A percentile compares a stretch with the other conserved stretches of the same genome.
These are phyloP conservation scores for Ligustrum vulgare DNA, from an alignment of 257 asterid genomes.

Conservation along the genomic window DNA sequence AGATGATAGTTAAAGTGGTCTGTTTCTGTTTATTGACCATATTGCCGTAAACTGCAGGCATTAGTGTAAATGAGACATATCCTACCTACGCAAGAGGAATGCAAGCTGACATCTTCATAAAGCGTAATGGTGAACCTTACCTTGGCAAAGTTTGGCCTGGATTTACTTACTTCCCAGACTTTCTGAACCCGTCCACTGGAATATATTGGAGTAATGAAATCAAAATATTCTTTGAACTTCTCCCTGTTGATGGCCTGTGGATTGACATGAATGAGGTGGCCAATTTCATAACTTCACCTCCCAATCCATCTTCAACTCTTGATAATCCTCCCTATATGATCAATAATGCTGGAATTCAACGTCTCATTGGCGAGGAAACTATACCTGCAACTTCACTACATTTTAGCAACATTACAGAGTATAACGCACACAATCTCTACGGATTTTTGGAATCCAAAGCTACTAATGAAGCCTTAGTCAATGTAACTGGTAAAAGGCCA, in stretches of 20 bases:
- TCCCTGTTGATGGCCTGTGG: slow-evolving; percentile 85
- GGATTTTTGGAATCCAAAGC: slow-evolving; percentile 80
- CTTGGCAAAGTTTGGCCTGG: slow-evolving; percentile 93
- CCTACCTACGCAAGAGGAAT: slow-evolving; percentile 66
- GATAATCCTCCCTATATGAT: slow-evolving; percentile 87
- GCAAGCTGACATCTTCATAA: slow-evolving; percentile 67
- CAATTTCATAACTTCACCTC: slow-evolving; percentile 66
- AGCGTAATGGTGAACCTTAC: slow-evolving; percentile 67
- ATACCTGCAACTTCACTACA: slow-evolving; percentile 71
- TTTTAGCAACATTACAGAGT: slow-evolving; percentile 59
- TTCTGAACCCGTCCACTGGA: slow-evolving; percentile 55
- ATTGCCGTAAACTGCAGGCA: slow-evolving; percentile 48
- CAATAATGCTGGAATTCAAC: slow-evolving; percentile 54
- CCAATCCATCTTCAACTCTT: slow-evolving; percentile 51
- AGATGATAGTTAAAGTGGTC: neutral
- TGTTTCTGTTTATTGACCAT: neutral
- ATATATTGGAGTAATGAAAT: slow-evolving; percentile 73
- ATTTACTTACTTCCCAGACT: slow-evolving; percentile 70
- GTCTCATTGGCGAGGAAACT: slow-evolving; percentile 50
- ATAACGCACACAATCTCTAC: slow-evolving; percentile 74
- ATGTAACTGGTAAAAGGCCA: slow-evolving; percentile 63
- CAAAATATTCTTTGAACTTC: slow-evolving; percentile 43
- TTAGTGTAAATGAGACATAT: slow-evolving; percentile 60
- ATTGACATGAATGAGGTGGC: slow-evolving; percentile 91
- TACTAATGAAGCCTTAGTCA: slow-evolving; percentile 57